A percentile compares a stretch with the other conserved stretches of the same genome.
phyloP scores from a whole-genome alignment of 1,284 basidiomycete species.

The Leccinum insolens region DNA sequence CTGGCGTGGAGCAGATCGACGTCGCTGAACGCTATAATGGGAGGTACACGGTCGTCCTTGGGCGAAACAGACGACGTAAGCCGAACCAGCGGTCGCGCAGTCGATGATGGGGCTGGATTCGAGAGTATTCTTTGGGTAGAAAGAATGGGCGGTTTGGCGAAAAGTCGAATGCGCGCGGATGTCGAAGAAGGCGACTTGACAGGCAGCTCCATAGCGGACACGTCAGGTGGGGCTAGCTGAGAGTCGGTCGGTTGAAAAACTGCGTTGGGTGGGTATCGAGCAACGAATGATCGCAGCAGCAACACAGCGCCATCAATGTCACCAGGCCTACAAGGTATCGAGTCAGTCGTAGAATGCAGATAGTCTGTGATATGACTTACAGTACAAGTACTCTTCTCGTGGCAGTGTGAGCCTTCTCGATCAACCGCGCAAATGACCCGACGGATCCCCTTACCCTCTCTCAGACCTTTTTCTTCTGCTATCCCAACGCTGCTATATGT shows the following conservation, averaged over 20 bases:
- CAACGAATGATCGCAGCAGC: constrained; percentile 58
- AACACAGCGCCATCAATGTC: constrained; percentile 54
- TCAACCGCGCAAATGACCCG: constrained; percentile 36
- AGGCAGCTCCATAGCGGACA: not conserved
- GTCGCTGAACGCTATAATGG: constrained; percentile 65
- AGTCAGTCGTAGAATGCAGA: constrained; percentile 4
- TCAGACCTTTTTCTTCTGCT: constrained; percentile 41
- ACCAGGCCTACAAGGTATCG: constrained; percentile 44
- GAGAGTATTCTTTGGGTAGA: constrained; percentile 56
- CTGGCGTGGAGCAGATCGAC: constrained; percentile 69
- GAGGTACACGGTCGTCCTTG: constrained; percentile 70
- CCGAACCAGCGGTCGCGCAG: constrained; percentile 64
- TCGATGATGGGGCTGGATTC: constrained; percentile 30
- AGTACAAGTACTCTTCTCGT: constrained; percentile 63
- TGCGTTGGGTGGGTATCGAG: constrained; percentile 57
- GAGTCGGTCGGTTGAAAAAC: constrained; percentile 23
- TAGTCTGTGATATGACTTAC: constrained; percentile 43
- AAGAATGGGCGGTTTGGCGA: constrained; percentile 45
- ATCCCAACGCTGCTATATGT: constrained; percentile 63
- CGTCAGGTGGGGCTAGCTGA: not conserved
- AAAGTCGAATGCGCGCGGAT: constrained; percentile 18
- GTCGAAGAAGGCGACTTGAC: constrained; percentile 2
- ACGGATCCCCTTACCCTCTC: constrained; percentile 24
- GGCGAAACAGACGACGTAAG: constrained; percentile 53
- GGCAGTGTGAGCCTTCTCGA: constrained; percentile 68